These are phyloP conservation scores for Metarhizium anisopliae DNA, from an alignment of 2,329 filamentous ascomycete genomes.

Conservation along the genomic window DNA sequence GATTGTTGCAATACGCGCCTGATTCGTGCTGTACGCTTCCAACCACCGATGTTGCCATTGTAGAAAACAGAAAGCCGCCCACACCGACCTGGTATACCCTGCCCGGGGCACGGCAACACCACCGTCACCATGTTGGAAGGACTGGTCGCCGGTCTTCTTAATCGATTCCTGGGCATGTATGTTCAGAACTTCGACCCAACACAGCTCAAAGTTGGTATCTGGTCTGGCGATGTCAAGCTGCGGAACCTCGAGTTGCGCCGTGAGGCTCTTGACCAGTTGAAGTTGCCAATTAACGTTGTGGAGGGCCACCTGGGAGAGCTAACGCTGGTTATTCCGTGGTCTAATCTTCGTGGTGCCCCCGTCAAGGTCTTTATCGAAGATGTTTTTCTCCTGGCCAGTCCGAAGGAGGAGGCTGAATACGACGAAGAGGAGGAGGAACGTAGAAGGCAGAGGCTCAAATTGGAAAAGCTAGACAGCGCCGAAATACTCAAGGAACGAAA, in stretches of 20 bases:
- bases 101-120: constrained; percentile 64
- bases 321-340: constrained; percentile 93
- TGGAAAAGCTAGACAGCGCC: constrained; percentile 96
- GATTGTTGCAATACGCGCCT: not conserved
- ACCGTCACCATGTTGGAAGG: constrained; percentile 82
- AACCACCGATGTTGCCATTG: constrained; percentile 10
- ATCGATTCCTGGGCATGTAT: constrained; percentile 99
- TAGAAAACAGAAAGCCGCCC: constrained; percentile 7
- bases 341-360: constrained; percentile 86
- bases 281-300: constrained; percentile 90
- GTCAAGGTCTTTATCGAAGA: constrained; percentile 94
- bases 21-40: not conserved
- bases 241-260: constrained; percentile 84
- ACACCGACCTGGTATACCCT: constrained; percentile 30
- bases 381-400: constrained; percentile 90
- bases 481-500: constrained; percentile 89
- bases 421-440: constrained; percentile 87
- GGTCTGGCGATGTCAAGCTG: constrained; percentile 96
- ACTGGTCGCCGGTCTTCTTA: constrained; percentile 91
- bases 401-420: constrained; percentile 90
- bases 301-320: constrained; percentile 90
- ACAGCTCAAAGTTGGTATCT: constrained; percentile 97
- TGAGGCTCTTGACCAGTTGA: constrained; percentile 94
- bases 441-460: constrained; percentile 84
- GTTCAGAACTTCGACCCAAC: constrained; percentile 98